Conservation (phyloP, 2,329 filamentous ascomycete species). For the Plectosphaerella cucumerina region DNA sequence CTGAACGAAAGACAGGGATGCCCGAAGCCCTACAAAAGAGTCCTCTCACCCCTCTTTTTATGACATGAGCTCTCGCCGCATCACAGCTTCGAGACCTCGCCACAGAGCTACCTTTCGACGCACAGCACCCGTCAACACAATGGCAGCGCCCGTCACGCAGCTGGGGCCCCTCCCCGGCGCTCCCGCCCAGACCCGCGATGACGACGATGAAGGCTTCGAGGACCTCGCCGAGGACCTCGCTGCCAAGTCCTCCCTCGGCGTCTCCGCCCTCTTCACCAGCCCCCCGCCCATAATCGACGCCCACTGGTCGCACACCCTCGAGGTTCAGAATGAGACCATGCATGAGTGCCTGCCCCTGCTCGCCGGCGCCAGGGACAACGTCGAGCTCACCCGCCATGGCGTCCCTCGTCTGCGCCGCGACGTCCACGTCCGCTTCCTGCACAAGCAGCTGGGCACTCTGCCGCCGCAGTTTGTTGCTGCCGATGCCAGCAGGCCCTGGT, state of each 20-base stretch:
- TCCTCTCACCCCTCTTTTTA: background rate
- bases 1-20: no score
- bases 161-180: background rate
- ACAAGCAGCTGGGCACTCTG: slow-evolving; percentile 53
- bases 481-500: slow-evolving; percentile 89
- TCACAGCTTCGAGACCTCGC: slow-evolving; percentile 18
- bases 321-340: slow-evolving; percentile 64
- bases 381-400: slow-evolving; percentile 63
- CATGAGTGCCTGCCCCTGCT: slow-evolving; percentile 67
- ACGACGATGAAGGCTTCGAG: slow-evolving; percentile 11
- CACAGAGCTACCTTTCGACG: slow-evolving; percentile 27
- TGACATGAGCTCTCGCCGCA: slow-evolving; percentile 9
- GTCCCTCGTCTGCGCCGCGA: slow-evolving; percentile 69
- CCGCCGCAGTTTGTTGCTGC: slow-evolving; percentile 67
- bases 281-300: slow-evolving; percentile 61
- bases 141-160: slow-evolving; percentile 8
- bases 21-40: slow-evolving; percentile 1
- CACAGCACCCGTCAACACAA: slow-evolving; percentile 7
- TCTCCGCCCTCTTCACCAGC: slow-evolving; percentile 55
- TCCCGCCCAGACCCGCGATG: slow-evolving; percentile 7
- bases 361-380: slow-evolving; percentile 44
- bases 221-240: slow-evolving; percentile 7
- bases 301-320: slow-evolving; percentile 64
- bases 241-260: slow-evolving; percentile 15
- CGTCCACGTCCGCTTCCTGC: slow-evolving; percentile 59